Evolutionary conservation across 1,139 yeast species (phyloP), one percentile per base, ranked within the genome.

Genomic region (Lodderomyces metapsilosis): DNA sequence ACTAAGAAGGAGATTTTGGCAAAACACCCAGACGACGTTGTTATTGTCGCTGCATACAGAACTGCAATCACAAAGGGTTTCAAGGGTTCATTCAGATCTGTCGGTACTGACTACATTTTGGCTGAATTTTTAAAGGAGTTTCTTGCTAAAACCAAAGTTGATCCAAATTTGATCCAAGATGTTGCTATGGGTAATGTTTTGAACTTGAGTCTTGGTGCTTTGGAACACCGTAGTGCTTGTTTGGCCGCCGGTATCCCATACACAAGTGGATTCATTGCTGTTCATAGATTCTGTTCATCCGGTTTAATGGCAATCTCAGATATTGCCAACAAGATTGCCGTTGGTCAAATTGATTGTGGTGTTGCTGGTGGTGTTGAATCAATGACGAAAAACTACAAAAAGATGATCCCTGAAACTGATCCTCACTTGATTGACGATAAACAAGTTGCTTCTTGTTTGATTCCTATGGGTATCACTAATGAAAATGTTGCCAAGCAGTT

Each of bases 281-380:
- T 91, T 52, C 91, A 91, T 74, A 82, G 98, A 68, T 96, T 88
- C 66, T 91, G 98, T 66, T 88, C 96, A 8, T 87, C 96, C 2
- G 97, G 97, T 37, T 74, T 91, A 54, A 86, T 89, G 77, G 95
- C 96, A 17, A 80, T 89, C 35, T 84, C 87, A 53, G 94, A 86
- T 61, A 79, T 91, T 57, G 96, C 96, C 55, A 87, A 85, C 70
- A 87, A 88, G 71, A 91, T 91, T 61, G 71, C 74, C 53, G 70
- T 79, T 47, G 97, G 97, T 36, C 96, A 89, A 72, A 88, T 91
- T 54, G 88, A 83, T 52, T 76, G 92, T 58, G 98, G 98, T 49
- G 71, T 91, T 44, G 98, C 94, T 36, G 83, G 83, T 40, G 98
- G 98, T 60, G 95, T 82, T 42, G 98, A 91, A 68, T 83, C 95